Percentiles rank a stretch among this genome's conserved stretches.
phyloP scores from a whole-genome alignment of 345 rosid genomes.

The Theobroma cacao region DNA sequence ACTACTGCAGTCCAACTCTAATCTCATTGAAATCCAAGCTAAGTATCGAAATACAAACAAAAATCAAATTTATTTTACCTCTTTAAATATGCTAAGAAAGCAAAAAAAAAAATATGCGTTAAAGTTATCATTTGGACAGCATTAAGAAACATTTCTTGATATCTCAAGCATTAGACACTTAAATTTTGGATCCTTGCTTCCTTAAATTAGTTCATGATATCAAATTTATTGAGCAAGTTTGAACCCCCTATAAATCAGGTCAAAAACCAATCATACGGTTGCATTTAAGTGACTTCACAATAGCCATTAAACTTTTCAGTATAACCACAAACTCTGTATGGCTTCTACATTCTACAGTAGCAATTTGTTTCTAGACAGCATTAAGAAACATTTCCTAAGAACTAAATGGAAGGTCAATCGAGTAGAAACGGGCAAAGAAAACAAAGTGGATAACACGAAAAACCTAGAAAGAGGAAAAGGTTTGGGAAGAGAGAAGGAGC shows the following conservation, averaged over 20 bases:
- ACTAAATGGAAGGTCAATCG: slow-evolving; percentile 3
- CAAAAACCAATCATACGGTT: no score
- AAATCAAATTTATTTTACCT: not conserved
- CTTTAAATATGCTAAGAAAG: not conserved
- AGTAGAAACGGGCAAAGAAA: not conserved
- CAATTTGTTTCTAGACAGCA: no score
- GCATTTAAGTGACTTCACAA: no score
- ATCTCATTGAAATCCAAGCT: not conserved
- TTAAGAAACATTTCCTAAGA: not conserved
- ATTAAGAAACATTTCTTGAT: not conserved
- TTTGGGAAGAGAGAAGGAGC: slow-evolving; percentile 9
- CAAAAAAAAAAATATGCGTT: not conserved
- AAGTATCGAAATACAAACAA: not conserved
- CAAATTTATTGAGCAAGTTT: no score
- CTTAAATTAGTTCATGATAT: no score
- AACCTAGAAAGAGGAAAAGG: slow-evolving; percentile 28
- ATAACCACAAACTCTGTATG: no score
- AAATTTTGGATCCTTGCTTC: no score
- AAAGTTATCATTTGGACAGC: not conserved
- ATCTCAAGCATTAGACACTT: no score
- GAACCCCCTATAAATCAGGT: no score
- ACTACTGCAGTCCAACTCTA: not conserved
- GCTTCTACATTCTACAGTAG: no score
- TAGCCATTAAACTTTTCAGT: no score
- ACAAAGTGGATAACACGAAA: not conserved